Percentiles rank a stretch among this genome's conserved stretches.
phyloP scores from a whole-genome alignment of 2,329 filamentous ascomycete species.

The Arthrobotrys sinensis region DNA sequence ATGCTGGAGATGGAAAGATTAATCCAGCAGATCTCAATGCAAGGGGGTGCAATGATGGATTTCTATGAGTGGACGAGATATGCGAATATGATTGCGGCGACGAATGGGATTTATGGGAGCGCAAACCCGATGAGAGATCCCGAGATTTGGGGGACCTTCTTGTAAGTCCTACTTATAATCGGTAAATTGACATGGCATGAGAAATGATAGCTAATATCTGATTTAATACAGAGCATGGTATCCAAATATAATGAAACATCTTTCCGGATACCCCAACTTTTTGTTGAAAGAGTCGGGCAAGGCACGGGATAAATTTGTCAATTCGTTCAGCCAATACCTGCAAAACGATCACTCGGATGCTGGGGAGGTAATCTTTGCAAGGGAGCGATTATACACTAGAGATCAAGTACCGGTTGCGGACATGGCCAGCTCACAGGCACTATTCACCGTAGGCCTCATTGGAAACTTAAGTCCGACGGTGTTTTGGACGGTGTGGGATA shows the following conservation, averaged over 20 bases:
- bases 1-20: slow-evolving; percentile 20
- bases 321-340: slow-evolving; percentile 9
- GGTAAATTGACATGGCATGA: background rate
- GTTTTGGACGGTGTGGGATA: slow-evolving; percentile 70
- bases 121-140: slow-evolving; percentile 54
- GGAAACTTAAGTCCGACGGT: slow-evolving; percentile 69
- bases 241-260: slow-evolving; percentile 15
- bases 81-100: slow-evolving; percentile 51
- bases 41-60: slow-evolving; percentile 24
- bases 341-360: slow-evolving; percentile 41
- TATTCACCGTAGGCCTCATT: slow-evolving; percentile 66
- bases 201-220: background rate
- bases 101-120: slow-evolving; percentile 56
- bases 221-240: slow-evolving; percentile 18
- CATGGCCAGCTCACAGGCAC: slow-evolving; percentile 64
- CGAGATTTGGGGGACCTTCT: slow-evolving; percentile 61
- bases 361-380: slow-evolving; percentile 31
- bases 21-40: background rate
- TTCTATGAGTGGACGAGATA: slow-evolving; percentile 59
- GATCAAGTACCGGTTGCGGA: slow-evolving; percentile 61
- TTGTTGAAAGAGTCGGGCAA: slow-evolving; percentile 23
- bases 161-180: slow-evolving; percentile 15
- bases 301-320: slow-evolving; percentile 26
- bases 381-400: slow-evolving; percentile 19
- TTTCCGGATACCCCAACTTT: slow-evolving; percentile 9